Percentiles rank a stretch among this genome's conserved stretches.
Conservation (phyloP, 768 basidiomycete genomes). For the Gymnopilus dilepis region DNA sequence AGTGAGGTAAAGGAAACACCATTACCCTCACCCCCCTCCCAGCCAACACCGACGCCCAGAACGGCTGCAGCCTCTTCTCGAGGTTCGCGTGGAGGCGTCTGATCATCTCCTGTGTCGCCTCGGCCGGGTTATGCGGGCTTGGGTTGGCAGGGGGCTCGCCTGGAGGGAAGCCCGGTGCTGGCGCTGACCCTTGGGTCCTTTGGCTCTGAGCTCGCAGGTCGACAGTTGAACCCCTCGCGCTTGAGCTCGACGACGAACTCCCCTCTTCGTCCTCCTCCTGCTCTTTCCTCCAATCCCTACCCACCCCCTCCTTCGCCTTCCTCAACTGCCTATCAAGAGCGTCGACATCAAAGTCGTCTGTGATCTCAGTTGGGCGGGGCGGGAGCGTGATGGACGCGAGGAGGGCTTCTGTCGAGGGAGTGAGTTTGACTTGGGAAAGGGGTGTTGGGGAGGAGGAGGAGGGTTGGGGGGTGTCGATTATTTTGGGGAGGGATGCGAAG, state of each 20-base stretch:
- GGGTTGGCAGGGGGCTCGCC: not conserved
- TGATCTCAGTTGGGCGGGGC: slow-evolving; percentile 62
- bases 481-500: slow-evolving; percentile 75
- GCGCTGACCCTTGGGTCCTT: too few species aligned
- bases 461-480: slow-evolving; percentile 39
- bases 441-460: slow-evolving; percentile 34
- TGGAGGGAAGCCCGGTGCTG: too few species aligned
- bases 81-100: slow-evolving; percentile 74
- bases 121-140: not conserved
- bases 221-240: slow-evolving; percentile 6
- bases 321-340: slow-evolving; percentile 60
- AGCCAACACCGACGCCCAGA: slow-evolving; percentile 79
- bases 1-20: not conserved
- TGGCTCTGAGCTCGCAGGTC: too few species aligned
- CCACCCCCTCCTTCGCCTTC: slow-evolving; percentile 17
- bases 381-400: slow-evolving; percentile 53
- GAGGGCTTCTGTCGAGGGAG: slow-evolving; percentile 55
- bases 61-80: slow-evolving; percentile 74
- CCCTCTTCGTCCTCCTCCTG: not conserved
- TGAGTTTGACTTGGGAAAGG: slow-evolving; percentile 32
- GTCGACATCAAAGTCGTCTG: slow-evolving; percentile 61
- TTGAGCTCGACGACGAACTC: slow-evolving; percentile 12
- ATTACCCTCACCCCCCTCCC: slow-evolving; percentile 53
- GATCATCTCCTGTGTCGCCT: slow-evolving; percentile 35
- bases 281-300: not conserved